Conservation (phyloP, 1,284 basidiomycete species). For the Xerocomus amazonicus region DNA sequence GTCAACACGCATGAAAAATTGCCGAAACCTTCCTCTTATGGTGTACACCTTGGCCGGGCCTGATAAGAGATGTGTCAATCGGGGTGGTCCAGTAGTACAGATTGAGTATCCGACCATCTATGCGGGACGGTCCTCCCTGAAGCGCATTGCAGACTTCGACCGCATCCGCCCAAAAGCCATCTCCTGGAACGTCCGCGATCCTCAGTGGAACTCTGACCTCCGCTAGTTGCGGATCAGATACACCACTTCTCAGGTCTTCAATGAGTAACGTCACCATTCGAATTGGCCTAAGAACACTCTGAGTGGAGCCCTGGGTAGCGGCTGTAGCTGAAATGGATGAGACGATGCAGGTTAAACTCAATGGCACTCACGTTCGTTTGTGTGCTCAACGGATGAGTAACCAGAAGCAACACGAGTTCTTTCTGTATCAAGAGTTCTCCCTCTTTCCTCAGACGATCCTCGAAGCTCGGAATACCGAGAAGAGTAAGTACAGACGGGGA, state of each 20-base stretch:
- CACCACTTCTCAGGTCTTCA: conserved; percentile 52
- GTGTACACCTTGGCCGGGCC: conserved; percentile 68
- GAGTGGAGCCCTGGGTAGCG: conserved; percentile 6
- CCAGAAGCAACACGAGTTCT: background rate
- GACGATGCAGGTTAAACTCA: background rate
- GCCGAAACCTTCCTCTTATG: conserved; percentile 64
- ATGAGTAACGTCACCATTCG: conserved; percentile 64
- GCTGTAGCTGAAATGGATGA: conserved; percentile 13
- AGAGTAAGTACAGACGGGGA: conserved; percentile 1
- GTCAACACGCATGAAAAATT: conserved; percentile 63
- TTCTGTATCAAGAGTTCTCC: background rate
- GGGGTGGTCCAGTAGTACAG: background rate
- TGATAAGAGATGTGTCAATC: conserved; percentile 27
- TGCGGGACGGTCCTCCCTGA: conserved; percentile 59
- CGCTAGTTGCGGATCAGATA: conserved; percentile 53
- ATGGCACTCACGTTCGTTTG: conserved; percentile 13
- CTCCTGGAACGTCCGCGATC: conserved; percentile 42
- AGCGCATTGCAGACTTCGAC: conserved; percentile 55
- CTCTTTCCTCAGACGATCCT: conserved; percentile 1
- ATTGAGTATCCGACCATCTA: conserved; percentile 51
- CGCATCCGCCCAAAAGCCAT: conserved; percentile 68
- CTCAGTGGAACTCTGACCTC: conserved; percentile 60
- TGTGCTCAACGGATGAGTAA: conserved; percentile 3
- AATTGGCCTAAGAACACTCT: conserved; percentile 12
- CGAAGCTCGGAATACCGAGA: conserved; percentile 33